These are phyloP conservation scores for Chaetomium cochliodes DNA, from an alignment of 495 filamentous ascomycete genomes.

Conservation along the genomic window DNA sequence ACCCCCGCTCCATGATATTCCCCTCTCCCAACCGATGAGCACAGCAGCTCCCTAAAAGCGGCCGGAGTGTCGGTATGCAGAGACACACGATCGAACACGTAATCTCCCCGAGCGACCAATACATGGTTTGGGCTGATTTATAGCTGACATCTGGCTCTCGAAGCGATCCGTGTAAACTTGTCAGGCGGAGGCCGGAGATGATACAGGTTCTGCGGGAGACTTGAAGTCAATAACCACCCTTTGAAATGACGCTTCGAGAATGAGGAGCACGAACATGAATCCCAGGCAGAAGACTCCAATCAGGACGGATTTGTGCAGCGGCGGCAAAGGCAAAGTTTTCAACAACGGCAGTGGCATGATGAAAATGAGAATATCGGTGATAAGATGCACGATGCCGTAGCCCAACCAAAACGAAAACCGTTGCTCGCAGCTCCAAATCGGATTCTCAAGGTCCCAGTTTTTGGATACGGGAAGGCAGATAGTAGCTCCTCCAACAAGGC, in stretches of 20 bases:
- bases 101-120: slow-evolving; percentile 2
- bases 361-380: slow-evolving; percentile 6
- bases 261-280: not conserved
- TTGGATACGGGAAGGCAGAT: slow-evolving; percentile 5
- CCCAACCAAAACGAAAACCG: not conserved
- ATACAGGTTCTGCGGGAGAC: not conserved
- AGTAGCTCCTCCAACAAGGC: not conserved
- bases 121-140: not conserved
- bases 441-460: slow-evolving; percentile 3
- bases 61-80: slow-evolving; percentile 12
- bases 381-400: slow-evolving; percentile 1
- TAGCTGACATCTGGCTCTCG: slow-evolving; percentile 5
- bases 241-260: not conserved
- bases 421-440: not conserved
- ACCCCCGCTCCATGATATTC: not conserved
- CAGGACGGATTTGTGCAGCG: slow-evolving; percentile 2
- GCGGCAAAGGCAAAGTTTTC: not conserved
- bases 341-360: slow-evolving; percentile 10
- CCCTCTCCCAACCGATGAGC: not conserved
- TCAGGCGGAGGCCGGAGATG: not conserved
- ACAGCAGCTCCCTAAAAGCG: not conserved
- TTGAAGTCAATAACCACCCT: not conserved
- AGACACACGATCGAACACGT: slow-evolving; percentile 11
- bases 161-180: not conserved
- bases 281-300: slow-evolving; percentile 2